Evolutionary conservation across 2,329 filamentous ascomycete species (phyloP), one percentile per base, ranked within the genome.

Genomic region (Botrytis medusae): DNA sequence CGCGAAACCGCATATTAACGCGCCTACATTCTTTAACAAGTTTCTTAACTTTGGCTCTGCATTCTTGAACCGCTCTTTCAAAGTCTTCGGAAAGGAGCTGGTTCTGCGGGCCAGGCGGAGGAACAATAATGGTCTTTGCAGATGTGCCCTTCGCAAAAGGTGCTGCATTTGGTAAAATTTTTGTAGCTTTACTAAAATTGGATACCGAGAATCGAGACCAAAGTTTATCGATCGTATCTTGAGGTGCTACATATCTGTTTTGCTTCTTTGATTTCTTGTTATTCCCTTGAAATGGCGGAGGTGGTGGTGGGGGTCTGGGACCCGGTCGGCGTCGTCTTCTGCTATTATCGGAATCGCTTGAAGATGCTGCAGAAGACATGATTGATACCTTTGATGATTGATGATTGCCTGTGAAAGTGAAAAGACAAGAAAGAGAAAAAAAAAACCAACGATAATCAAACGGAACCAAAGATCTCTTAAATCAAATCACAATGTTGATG

Each of bases 1-100:
- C 93, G 25, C 92, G 88, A 80, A 96, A 97, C 81, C 93, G 94
- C 80, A 94, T 92, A 82, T 97, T 97, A 65, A 94, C 85, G 14
- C 92, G 87, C 44, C 89, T 86, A 80, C 93, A 97, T 78, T 90
- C 88, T 71, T 84, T 84, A 72, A 88, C 84, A 73, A 90, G 90
- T 80, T 89, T 88, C 67, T 84, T 85, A 0, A 87, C 92, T 83
- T 86, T 92, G 73, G 87, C 87, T 68, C 85, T 85, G 82, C 93
- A 97, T 76, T 92, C 88, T 51, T 87, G 87, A 3, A 87, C 89
- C 0, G 93, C 93, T 78, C 93, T 88, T 69, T 93, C 89, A 79
- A 93, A 95, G 77, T 89, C 88, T 87, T 90, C 73, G 8, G 69
- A 71, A 6, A 91, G 83, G 61, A 90, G 85, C 80, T 91, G 88